Evolutionary conservation across 2,329 filamentous ascomycete genomes (phyloP), one percentile per base, ranked within the genome.

Genomic region (Ceratocystis papillata): DNA sequence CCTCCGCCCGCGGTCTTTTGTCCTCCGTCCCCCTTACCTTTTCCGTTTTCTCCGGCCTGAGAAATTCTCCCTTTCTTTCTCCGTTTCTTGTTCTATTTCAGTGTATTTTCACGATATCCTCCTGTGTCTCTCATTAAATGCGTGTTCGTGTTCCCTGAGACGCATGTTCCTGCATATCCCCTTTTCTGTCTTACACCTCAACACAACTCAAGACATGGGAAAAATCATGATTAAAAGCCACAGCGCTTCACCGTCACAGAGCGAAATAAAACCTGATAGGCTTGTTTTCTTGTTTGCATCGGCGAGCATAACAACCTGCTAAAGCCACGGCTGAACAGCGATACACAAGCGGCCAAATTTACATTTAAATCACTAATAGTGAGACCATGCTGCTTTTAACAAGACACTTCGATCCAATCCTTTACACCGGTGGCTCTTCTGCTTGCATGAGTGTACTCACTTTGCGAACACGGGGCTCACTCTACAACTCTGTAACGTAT

Each of bases 151-250:
- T 20, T 59, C 55, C 28, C 55, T 59, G 55, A 59, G 28, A 59
- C 17, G 55, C 5, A 59, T 59, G 55, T 59, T 59, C 55, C 55
- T 59, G 55, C 55, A 59, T 59, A n/a, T 59, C 25, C 30, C 55
- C 55, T n/a, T 59, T 53, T 28, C 10, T 59, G 55, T 59, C 55
- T 59, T 22, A 53, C 10, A 22, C 17, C 48, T 10, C n/a, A 25
- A n/a, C 17, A 37, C 30, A 59, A 28, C n/a, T 25, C 53, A 57
- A 33, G 55, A 37, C 25, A 59, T 33, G 1, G 10, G 17, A 28
- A 57, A 37, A 15, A 25, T 6, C 8, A 37, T 20, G 12, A 41
- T 15, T 3, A 30, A 20, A 59, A 59, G 55, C 55, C 55, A 59
- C 55, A 33, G 55, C 30, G 28, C 55, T 59, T 59, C 28, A 37